A percentile compares a stretch with the other conserved stretches of the same genome.
Evolutionary conservation across 768 basidiomycete genomes (phyloP).

Genomic region (Lactarius quietus): DNA sequence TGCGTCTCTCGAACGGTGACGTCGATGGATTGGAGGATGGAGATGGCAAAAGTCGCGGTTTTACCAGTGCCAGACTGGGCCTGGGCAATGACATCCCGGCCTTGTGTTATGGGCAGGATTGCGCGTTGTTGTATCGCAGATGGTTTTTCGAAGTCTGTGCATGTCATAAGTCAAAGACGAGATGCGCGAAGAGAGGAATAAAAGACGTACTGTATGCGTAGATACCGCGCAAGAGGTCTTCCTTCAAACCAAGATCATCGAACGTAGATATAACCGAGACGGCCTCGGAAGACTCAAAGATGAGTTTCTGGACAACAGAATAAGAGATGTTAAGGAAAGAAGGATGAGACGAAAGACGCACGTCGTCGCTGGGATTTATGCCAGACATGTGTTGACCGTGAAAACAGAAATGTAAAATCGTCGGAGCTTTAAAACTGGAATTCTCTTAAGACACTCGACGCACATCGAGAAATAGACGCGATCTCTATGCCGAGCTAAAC

Average conservation of each 20-base stretch:
- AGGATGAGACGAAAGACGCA: slow-evolving; percentile 33
- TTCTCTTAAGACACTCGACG: no score
- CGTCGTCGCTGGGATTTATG: slow-evolving; percentile 85
- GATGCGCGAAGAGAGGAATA: slow-evolving; percentile 6
- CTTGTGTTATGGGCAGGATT: slow-evolving; percentile 92
- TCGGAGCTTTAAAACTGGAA: no score
- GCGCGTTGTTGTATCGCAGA: slow-evolving; percentile 99
- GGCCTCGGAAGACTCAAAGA: slow-evolving; percentile 93
- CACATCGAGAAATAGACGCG: no score
- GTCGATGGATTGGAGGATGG: slow-evolving; percentile 97
- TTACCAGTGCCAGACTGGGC: slow-evolving; percentile 99
- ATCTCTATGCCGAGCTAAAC: no score
- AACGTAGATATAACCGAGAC: slow-evolving; percentile 87
- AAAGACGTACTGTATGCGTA: slow-evolving; percentile 86
- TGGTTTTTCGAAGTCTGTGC: slow-evolving; percentile 88
- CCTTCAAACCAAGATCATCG: slow-evolving; percentile 88
- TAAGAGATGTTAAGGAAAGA: not conserved
- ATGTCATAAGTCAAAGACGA: slow-evolving; percentile 7
- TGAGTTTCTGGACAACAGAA: slow-evolving; percentile 61
- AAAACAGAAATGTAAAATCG: slow-evolving; percentile 37
- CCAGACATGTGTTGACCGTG: slow-evolving; percentile 58
- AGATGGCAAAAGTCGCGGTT: slow-evolving; percentile 98
- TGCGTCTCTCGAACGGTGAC: slow-evolving; percentile 92
- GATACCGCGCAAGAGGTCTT: slow-evolving; percentile 92
- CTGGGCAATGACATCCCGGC: slow-evolving; percentile 97